A percentile compares a stretch with the other conserved stretches of the same genome.
These are phyloP conservation scores for Colletotrichum simmondsii DNA, from an alignment of 2,329 filamentous ascomycete species.

Conservation along the genomic window DNA sequence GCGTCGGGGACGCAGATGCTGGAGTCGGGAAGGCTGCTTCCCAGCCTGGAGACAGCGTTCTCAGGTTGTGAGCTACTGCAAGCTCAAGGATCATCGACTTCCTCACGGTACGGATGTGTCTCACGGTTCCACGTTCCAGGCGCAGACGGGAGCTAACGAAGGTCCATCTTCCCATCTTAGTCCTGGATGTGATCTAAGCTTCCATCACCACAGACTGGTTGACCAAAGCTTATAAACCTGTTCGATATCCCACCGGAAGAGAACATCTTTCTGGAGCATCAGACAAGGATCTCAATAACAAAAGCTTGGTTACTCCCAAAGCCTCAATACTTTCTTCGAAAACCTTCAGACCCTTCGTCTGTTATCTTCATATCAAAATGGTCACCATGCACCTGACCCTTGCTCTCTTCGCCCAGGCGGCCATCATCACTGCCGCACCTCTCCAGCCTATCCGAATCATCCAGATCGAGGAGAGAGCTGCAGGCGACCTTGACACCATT, in stretches of 20 bases:
- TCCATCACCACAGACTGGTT: background rate
- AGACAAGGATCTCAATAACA: slow-evolving; percentile 30
- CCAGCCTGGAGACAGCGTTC: background rate
- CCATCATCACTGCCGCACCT: slow-evolving; percentile 14
- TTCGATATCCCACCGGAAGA: slow-evolving; percentile 16
- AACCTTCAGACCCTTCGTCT: slow-evolving; percentile 23
- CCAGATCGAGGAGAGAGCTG: background rate
- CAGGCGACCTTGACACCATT: slow-evolving; percentile 18
- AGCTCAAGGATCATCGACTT: background rate
- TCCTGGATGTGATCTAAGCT: background rate
- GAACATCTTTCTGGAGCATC: slow-evolving; percentile 9
- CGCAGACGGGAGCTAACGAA: background rate
- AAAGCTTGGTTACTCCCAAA: slow-evolving; percentile 19
- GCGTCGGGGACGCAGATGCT: slow-evolving; percentile 27
- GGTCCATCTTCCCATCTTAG: background rate
- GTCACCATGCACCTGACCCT: slow-evolving; percentile 12
- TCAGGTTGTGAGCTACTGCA: background rate
- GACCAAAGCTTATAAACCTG: slow-evolving; percentile 30
- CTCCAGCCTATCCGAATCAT: background rate
- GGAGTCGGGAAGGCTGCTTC: background rate
- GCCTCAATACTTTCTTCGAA: slow-evolving; percentile 2
- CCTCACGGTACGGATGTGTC: slow-evolving; percentile 6
- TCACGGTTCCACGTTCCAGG: slow-evolving; percentile 10
- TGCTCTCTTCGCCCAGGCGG: slow-evolving; percentile 25
- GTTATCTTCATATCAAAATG: slow-evolving; percentile 16